Percentiles rank a stretch among this genome's conserved stretches.
Conservation (phyloP, 345 rosid species). For the Excoecaria agallocha region DNA sequence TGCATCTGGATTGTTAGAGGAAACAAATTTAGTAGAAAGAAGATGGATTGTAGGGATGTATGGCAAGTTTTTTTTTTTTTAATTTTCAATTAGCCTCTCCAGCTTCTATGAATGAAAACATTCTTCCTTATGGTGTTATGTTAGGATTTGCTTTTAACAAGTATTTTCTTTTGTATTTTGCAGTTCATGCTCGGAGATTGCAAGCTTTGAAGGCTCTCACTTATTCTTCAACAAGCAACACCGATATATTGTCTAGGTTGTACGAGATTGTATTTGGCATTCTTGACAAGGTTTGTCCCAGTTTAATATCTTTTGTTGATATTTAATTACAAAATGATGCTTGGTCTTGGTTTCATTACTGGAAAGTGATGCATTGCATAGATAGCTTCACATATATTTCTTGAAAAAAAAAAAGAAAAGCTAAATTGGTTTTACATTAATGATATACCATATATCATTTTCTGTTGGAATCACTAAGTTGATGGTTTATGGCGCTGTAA, state of each 20-base stretch:
- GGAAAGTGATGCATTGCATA: constrained; percentile 1
- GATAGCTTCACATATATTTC: not conserved
- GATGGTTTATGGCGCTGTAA: not conserved
- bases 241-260: constrained; percentile 73
- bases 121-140: not conserved
- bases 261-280: constrained; percentile 90
- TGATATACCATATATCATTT: not conserved
- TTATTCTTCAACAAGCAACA: constrained; percentile 76
- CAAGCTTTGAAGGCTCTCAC: constrained; percentile 99
- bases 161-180: constrained; percentile 12
- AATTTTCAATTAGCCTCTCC: not conserved
- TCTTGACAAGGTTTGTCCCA: constrained; percentile 82
- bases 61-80: not conserved
- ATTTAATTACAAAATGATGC: not conserved
- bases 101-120: not conserved
- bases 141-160: not conserved
- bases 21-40: not conserved
- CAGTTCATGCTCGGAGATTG: constrained; percentile 92
- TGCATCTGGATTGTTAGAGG: not conserved
- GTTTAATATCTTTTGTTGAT: constrained; percentile 6
- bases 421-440: not conserved
- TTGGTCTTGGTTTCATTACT: not conserved
- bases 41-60: not conserved
- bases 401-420: not conserved
- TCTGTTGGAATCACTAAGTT: not conserved